These are phyloP conservation scores for Exophiala spinifera DNA, from an alignment of 2,329 filamentous ascomycete species.

Conservation along the genomic window DNA sequence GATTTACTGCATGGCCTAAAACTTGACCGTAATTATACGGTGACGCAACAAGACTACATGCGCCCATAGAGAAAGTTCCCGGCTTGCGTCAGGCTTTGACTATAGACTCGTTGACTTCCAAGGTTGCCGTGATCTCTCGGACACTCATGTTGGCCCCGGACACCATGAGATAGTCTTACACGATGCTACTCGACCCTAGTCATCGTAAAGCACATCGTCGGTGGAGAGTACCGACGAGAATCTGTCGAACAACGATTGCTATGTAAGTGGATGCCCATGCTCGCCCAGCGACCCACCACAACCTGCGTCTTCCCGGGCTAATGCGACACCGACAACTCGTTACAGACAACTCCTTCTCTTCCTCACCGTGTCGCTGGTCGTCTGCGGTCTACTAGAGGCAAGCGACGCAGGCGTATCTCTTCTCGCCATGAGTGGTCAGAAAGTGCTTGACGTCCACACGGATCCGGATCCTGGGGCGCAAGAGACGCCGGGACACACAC, in stretches of 20 bases:
- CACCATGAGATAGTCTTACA: background rate
- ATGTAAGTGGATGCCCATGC: constrained; percentile 18
- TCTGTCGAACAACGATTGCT: constrained; percentile 20
- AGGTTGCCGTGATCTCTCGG: background rate
- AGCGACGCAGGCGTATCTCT: constrained; percentile 10
- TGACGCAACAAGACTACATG: too few relatives aligned
- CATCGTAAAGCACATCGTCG: constrained; percentile 21
- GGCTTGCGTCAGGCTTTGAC: background rate
- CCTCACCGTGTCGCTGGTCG: constrained; percentile 70
- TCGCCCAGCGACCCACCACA: background rate
- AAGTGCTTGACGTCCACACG: constrained; percentile 17
- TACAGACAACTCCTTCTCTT: constrained; percentile 42
- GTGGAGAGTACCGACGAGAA: constrained; percentile 13
- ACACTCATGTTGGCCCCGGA: background rate
- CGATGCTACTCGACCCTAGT: constrained; percentile 14
- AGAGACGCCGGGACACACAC: background rate
- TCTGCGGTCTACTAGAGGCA: constrained; percentile 38
- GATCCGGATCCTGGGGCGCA: constrained; percentile 5
- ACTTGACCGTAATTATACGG: background rate
- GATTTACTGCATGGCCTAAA: background rate
- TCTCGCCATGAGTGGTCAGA: constrained; percentile 8
- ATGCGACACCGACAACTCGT: background rate
- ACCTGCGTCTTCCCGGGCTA: constrained; percentile 3
- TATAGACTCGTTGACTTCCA: background rate
- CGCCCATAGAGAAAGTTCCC: too few relatives aligned